Conservation (phyloP, 2,329 filamentous ascomycete species). For the Sporothrix euskadiensis region DNA sequence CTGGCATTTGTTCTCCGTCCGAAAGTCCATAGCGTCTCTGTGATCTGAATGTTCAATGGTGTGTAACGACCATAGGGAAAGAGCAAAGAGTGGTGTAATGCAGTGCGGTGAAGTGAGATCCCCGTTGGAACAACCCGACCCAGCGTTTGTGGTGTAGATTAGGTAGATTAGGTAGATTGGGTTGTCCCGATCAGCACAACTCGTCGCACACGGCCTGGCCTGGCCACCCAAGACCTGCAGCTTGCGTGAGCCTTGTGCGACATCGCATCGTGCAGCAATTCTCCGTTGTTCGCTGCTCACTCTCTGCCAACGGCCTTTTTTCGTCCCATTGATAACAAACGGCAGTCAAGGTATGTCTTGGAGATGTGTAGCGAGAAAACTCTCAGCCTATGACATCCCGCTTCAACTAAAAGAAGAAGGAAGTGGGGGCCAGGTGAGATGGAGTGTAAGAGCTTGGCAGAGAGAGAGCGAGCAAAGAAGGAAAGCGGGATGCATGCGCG, state of each 20-base stretch:
- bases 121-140: not conserved
- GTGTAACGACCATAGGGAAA: not conserved
- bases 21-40: not conserved
- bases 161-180: not conserved
- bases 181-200: slow-evolving; percentile 7
- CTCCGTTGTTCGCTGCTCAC: not conserved
- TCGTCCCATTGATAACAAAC: not conserved
- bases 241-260: slow-evolving; percentile 36
- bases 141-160: not conserved
- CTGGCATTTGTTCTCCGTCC: not conserved
- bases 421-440: not conserved
- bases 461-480: not conserved
- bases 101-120: not conserved
- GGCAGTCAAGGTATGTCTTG: not conserved
- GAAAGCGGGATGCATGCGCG: not conserved
- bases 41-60: not conserved
- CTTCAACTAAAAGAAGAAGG: not conserved
- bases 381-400: not conserved
- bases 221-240: slow-evolving; percentile 32
- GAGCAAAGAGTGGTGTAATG: not conserved
- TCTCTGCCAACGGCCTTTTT: not conserved
- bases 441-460: not conserved
- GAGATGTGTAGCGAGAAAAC: not conserved
- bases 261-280: slow-evolving; percentile 22
- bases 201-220: slow-evolving; percentile 20